Evolutionary conservation across 2,329 filamentous ascomycete species (phyloP), one percentile per base, ranked within the genome.

Genomic region (Anthostomella pinea): DNA sequence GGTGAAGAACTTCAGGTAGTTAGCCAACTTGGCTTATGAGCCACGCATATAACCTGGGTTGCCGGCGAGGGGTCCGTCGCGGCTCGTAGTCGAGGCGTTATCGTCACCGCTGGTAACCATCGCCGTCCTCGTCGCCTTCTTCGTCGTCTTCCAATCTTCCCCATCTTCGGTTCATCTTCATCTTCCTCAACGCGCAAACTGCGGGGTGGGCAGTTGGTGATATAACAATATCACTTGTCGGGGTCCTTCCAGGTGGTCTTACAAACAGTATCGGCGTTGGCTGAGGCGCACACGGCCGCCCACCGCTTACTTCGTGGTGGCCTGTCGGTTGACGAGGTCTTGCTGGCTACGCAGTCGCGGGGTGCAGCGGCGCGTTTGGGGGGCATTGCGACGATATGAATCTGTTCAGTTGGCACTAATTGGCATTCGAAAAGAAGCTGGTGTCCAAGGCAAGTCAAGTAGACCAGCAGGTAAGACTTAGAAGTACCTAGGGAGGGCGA

Each of bases 41-140:
- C 55, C 57, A 63, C 4, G 52, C 47, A 21, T 65, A 58, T 6
- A n/a, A n/a, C 58, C 52, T 1, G 60, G 61, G 30, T 64, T 51
- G 3, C 57, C 51, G 6, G 37, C 30, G 5, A 49, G 42, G 2
- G 52, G 47, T 42, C 30, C 24, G 9, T 42, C 24, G 30, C 36
- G 39, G 6, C 18, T 15, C 4, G 5, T 18, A 13, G 19, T 13
- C 8, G 14, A 19, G 6, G 28, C 28, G 28, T 17, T 16, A 8
- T 14, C 19, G 4, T 22, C 38, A 4, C 25, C 25, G 9, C 10
- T 20, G 7, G 6, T 36, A 30, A n/a, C 38, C 30, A 2, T 36
- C 30, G 11, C 44, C 45, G 3, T 38, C 38, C 4, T 40, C 32
- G 6, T 34, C 41, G 1, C 38, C 30, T 0, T 39, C 38, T 2